Conservation (phyloP, 805 yeast genomes). For the Phaffomyces thermotolerans region DNA sequence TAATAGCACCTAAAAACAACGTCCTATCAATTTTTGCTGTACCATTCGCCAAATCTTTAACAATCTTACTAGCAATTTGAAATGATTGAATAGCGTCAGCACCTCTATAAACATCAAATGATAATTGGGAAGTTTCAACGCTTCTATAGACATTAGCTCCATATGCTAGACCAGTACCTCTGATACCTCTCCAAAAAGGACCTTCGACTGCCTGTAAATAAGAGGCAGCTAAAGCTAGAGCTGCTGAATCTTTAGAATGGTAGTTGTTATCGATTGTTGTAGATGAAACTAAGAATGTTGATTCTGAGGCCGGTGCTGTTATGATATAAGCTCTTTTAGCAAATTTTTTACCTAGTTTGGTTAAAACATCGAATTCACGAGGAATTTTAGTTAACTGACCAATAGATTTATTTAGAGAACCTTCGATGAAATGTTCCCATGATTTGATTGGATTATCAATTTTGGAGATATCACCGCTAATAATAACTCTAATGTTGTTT, state of each 20-base stretch:
- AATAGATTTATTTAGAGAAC: not conserved
- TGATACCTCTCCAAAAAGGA: constrained; percentile 92
- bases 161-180: constrained; percentile 93
- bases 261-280: constrained; percentile 55
- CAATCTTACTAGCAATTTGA: constrained; percentile 56
- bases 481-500: constrained; percentile 56
- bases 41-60: constrained; percentile 54
- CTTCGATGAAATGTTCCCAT: constrained; percentile 40
- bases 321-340: constrained; percentile 51
- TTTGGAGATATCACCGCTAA: constrained; percentile 59
- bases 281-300: constrained; percentile 57
- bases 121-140: constrained; percentile 60
- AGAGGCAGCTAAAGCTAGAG: constrained; percentile 65
- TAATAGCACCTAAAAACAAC: constrained; percentile 63
- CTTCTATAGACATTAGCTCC: constrained; percentile 63
- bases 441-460: constrained; percentile 49
- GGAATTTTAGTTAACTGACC: constrained; percentile 35
- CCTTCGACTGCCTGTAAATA: constrained; percentile 87
- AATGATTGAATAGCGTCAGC: constrained; percentile 66
- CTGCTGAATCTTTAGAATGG: constrained; percentile 54
- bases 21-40: constrained; percentile 44
- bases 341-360: constrained; percentile 49
- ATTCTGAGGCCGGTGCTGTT: constrained; percentile 78
- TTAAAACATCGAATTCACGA: constrained; percentile 43
- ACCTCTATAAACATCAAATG: constrained; percentile 70